Percentiles rank a stretch among this genome's conserved stretches.
phyloP scores from a whole-genome alignment of 441 rosid species.

The Euphorbia celastroides region DNA sequence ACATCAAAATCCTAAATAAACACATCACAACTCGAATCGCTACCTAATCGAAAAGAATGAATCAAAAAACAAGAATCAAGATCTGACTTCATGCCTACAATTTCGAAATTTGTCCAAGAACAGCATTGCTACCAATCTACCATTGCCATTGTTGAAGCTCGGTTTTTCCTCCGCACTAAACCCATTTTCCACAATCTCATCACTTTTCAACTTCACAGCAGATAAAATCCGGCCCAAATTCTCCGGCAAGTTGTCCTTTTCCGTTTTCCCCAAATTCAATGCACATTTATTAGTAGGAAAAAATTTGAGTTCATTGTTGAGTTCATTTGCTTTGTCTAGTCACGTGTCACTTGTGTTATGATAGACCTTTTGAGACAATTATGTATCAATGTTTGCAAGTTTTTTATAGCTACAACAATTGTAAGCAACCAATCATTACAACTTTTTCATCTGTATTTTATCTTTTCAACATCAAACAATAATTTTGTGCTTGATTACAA shows the following conservation, averaged over 20 bases:
- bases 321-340: too few species aligned
- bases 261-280: not conserved
- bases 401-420: too few species aligned
- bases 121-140: not conserved
- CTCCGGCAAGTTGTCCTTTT: not conserved
- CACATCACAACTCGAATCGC: not conserved
- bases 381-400: too few species aligned
- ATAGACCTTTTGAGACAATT: too few species aligned
- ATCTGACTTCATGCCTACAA: not conserved
- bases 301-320: too few species aligned
- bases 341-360: too few species aligned
- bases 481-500: too few species aligned
- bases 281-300: too few species aligned
- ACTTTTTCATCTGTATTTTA: too few species aligned
- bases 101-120: not conserved
- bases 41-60: not conserved
- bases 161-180: not conserved
- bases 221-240: not conserved
- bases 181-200: slow-evolving; percentile 3
- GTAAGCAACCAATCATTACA: too few species aligned
- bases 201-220: not conserved
- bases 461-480: too few species aligned
- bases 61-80: not conserved
- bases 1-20: not conserved
- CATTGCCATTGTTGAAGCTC: not conserved